A percentile compares a stretch with the other conserved stretches of the same genome.
Evolutionary conservation across 306 rosid genomes (phyloP).

Genomic region (Quercus rubra): DNA sequence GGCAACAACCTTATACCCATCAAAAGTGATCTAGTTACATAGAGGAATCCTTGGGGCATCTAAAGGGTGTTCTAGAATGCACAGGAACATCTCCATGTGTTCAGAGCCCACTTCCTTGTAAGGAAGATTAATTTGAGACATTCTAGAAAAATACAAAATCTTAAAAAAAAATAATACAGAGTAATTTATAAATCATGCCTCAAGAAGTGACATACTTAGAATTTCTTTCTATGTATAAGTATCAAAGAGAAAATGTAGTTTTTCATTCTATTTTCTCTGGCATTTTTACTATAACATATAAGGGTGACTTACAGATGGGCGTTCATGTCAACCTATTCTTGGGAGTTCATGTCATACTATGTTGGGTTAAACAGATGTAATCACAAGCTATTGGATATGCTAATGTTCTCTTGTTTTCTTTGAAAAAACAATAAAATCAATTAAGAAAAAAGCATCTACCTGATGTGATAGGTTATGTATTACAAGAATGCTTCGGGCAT

Average conservation of each 20-base stretch:
- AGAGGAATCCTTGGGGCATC: neutral
- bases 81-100: slow-evolving; percentile 12
- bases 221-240: neutral
- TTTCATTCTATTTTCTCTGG: neutral
- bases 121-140: neutral
- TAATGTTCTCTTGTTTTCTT: neutral
- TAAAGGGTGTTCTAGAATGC: slow-evolving; percentile 10
- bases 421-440: neutral
- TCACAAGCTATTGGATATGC: neutral
- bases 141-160: neutral
- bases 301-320: no score
- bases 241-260: neutral
- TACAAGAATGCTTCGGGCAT: slow-evolving; percentile 78
- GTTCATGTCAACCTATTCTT: neutral
- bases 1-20: neutral
- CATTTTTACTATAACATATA: neutral
- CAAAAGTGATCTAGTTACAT: neutral
- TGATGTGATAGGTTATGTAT: slow-evolving; percentile 90
- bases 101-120: slow-evolving; percentile 3
- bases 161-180: neutral
- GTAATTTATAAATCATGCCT: neutral
- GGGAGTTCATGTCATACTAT: neutral
- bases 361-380: neutral
- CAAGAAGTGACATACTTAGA: neutral
- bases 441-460: slow-evolving; percentile 35